Percentiles rank a stretch among this genome's conserved stretches.
phyloP scores from a whole-genome alignment of 2,329 filamentous ascomycete species.

The Beauveria sp. region DNA sequence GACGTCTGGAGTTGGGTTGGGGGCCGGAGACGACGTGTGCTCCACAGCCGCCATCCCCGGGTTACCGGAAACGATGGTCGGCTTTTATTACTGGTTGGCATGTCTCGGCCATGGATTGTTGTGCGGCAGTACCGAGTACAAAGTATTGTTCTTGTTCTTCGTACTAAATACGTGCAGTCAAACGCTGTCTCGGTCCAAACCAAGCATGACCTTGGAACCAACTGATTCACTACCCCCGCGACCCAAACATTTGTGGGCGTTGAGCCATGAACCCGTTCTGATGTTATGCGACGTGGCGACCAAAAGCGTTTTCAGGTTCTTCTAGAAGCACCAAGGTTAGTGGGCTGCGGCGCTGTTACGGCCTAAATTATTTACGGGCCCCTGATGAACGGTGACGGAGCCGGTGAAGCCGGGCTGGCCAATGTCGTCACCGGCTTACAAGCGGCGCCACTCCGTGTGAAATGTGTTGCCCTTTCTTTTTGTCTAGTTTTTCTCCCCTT shows the following conservation, averaged over 20 bases:
- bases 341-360: neutral
- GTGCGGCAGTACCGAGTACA: too few relatives aligned
- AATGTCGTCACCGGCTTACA: constrained; percentile 4
- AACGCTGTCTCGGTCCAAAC: too few relatives aligned
- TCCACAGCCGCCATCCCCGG: neutral
- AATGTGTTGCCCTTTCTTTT: neutral
- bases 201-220: too few relatives aligned
- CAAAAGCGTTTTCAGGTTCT: neutral
- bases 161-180: too few relatives aligned
- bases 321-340: neutral
- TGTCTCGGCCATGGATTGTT: neutral
- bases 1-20: neutral
- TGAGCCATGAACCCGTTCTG: too few relatives aligned
- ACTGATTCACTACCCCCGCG: too few relatives aligned
- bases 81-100: neutral
- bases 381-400: neutral
- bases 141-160: too few relatives aligned
- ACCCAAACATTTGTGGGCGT: neutral
- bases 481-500: neutral
- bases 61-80: neutral
- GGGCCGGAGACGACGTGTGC: neutral
- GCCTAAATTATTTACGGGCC: constrained; percentile 8
- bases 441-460: neutral
- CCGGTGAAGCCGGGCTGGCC: constrained; percentile 4
- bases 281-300: too few relatives aligned